Conservation (phyloP, 1,139 yeast species). For the Protomyces inundatus region DNA sequence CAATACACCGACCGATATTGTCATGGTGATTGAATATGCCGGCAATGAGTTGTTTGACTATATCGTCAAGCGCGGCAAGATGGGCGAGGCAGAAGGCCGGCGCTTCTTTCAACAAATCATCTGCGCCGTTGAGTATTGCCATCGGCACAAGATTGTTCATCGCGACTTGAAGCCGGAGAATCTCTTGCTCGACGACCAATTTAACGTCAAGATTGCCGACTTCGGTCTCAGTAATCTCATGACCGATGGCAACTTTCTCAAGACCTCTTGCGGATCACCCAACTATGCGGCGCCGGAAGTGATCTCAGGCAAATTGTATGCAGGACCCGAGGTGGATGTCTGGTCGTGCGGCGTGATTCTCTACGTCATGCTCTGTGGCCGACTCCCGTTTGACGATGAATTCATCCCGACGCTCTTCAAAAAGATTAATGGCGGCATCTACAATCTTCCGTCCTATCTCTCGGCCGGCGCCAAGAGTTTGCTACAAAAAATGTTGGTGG, state of each 20-base stretch:
- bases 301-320: slow-evolving; percentile 91
- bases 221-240: slow-evolving; percentile 99
- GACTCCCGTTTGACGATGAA: slow-evolving; percentile 97
- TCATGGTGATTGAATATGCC: slow-evolving; percentile 96
- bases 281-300: slow-evolving; percentile 98
- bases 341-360: slow-evolving; percentile 98
- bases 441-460: slow-evolving; percentile 82
- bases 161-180: slow-evolving; percentile 96
- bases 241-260: slow-evolving; percentile 74
- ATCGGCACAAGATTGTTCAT: slow-evolving; percentile 94
- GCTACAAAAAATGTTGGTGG: slow-evolving; percentile 89
- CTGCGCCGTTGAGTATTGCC: slow-evolving; percentile 97
- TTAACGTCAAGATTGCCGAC: slow-evolving; percentile 93
- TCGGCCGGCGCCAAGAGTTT: slow-evolving; percentile 83
- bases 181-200: slow-evolving; percentile 73
- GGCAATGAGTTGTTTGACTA: slow-evolving; percentile 94
- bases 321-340: slow-evolving; percentile 97
- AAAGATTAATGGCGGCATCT: slow-evolving; percentile 91
- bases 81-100: slow-evolving; percentile 92
- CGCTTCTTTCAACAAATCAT: slow-evolving; percentile 95
- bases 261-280: slow-evolving; percentile 97
- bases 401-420: slow-evolving; percentile 93
- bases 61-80: slow-evolving; percentile 89
- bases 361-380: slow-evolving; percentile 92
- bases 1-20: slow-evolving; percentile 90